Percentiles rank a stretch among this genome's conserved stretches.
phyloP scores from a whole-genome alignment of 441 rosid genomes.

The Populus hybrid region DNA sequence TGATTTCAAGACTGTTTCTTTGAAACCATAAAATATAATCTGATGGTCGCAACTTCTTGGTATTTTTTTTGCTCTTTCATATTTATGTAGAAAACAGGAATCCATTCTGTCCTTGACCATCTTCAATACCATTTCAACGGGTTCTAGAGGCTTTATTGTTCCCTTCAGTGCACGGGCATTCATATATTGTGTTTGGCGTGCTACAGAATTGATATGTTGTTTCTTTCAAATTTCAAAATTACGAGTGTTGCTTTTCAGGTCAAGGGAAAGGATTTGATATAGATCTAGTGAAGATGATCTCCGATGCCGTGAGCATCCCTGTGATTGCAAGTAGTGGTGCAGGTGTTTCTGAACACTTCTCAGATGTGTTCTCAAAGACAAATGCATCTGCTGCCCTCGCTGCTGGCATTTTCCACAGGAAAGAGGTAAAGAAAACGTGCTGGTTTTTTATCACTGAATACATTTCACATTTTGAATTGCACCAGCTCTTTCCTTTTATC shows the following conservation, averaged over 20 bases:
- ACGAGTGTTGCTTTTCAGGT: constrained; percentile 45
- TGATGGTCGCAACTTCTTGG: too few relatives aligned
- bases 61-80: too few relatives aligned
- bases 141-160: background rate
- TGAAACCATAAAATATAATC: background rate
- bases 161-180: background rate
- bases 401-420: constrained; percentile 96
- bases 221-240: background rate
- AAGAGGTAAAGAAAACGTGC: constrained; percentile 52
- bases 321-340: constrained; percentile 99
- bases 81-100: background rate
- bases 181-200: background rate
- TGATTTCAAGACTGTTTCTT: background rate
- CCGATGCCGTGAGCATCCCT: constrained; percentile 89
- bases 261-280: constrained; percentile 92
- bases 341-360: constrained; percentile 73
- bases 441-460: background rate
- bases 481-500: background rate
- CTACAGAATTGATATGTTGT: background rate
- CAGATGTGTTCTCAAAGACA: constrained; percentile 72
- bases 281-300: constrained; percentile 70
- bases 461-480: background rate
- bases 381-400: constrained; percentile 97
- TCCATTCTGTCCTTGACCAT: background rate
- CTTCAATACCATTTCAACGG: background rate